Conservation (phyloP, 169 alveolate genomes). For the Plasmodium knowlesi region DNA sequence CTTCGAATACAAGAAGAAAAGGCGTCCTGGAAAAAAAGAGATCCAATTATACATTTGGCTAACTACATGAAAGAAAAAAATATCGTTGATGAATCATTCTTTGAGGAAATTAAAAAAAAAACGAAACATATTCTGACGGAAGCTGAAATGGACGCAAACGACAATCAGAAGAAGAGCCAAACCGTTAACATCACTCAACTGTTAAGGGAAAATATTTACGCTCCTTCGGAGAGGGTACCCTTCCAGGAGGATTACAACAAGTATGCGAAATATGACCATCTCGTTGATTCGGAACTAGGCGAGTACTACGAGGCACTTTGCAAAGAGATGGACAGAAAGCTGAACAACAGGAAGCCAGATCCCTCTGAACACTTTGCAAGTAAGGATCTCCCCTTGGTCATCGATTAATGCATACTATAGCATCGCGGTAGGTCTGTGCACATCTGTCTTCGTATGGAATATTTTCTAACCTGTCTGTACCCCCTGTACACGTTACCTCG, state of each 20-base stretch:
- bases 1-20: slow-evolving; percentile 78
- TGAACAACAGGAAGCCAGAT: slow-evolving; percentile 17
- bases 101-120: slow-evolving; percentile 74
- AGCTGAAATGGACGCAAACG: slow-evolving; percentile 24
- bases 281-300: neutral
- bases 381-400: slow-evolving; percentile 41
- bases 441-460: neutral
- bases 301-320: slow-evolving; percentile 35
- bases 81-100: slow-evolving; percentile 66
- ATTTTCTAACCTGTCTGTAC: neutral
- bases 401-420: neutral
- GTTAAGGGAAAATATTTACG: slow-evolving; percentile 1
- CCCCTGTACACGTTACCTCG: neutral
- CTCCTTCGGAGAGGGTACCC: slow-evolving; percentile 10
- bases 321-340: slow-evolving; percentile 16
- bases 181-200: neutral
- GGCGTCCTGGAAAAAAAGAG: slow-evolving; percentile 81
- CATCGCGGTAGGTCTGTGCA: neutral
- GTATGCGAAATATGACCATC: neutral
- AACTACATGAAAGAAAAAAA: slow-evolving; percentile 78
- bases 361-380: neutral
- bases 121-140: slow-evolving; percentile 25
- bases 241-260: neutral
- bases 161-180: slow-evolving; percentile 9
- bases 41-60: slow-evolving; percentile 77